phyloP scores from a whole-genome alignment of 2,329 filamentous ascomycete genomes.

The Gaeumannomyces tritici region DNA sequence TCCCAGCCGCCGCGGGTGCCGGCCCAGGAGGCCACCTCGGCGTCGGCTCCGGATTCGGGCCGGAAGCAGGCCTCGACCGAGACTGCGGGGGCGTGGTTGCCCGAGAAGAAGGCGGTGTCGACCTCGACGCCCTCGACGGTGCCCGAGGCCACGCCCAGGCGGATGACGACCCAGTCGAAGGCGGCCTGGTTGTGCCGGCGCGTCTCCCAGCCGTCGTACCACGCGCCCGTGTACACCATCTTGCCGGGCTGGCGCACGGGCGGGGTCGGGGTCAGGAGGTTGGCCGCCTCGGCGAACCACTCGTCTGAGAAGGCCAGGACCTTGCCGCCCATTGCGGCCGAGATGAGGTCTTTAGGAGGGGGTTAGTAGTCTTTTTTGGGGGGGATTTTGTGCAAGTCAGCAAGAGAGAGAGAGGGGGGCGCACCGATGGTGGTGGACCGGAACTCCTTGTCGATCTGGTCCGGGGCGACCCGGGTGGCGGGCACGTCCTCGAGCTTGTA shows the following conservation, averaged over 20 bases:
- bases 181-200: slow-evolving; percentile 53
- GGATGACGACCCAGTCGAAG: slow-evolving; percentile 59
- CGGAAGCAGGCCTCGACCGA: slow-evolving; percentile 69
- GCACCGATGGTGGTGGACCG: slow-evolving; percentile 52
- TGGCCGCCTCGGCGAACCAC: slow-evolving; percentile 58
- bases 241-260: slow-evolving; percentile 55
- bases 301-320: slow-evolving; percentile 57
- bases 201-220: slow-evolving; percentile 66
- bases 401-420: slow-evolving; percentile 13
- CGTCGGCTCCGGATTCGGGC: slow-evolving; percentile 35
- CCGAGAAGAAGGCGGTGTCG: slow-evolving; percentile 73
- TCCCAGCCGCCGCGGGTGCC: slow-evolving; percentile 57
- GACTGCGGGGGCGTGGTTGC: slow-evolving; percentile 73
- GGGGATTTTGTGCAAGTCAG: too few relatives aligned
- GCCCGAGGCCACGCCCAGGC: slow-evolving; percentile 60
- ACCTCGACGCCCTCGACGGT: slow-evolving; percentile 66
- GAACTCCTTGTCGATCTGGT: slow-evolving; percentile 52
- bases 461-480: slow-evolving; percentile 36
- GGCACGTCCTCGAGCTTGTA: slow-evolving; percentile 48
- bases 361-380: too few relatives aligned
- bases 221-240: slow-evolving; percentile 60
- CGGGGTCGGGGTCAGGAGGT: slow-evolving; percentile 53
- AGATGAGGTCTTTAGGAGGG: slow-evolving; percentile 39
- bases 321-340: slow-evolving; percentile 50
- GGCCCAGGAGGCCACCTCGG: slow-evolving; percentile 54